These are phyloP conservation scores for Ephemerocybe angulata DNA, from an alignment of 768 basidiomycete genomes.

Conservation along the genomic window DNA sequence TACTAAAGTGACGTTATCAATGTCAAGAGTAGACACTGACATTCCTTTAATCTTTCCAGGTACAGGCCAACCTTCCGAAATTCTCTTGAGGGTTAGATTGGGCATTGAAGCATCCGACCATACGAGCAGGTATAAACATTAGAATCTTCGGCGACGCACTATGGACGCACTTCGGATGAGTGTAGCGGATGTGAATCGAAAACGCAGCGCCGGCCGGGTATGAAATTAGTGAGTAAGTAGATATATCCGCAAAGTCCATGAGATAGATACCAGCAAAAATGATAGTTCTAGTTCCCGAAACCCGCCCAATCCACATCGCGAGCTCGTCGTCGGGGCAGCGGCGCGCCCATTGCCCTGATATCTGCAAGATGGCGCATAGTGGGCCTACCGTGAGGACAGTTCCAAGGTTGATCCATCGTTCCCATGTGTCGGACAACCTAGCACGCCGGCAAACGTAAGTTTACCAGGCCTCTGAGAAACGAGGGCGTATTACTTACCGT, in stretches of 20 bases:
- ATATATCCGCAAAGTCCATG: no score
- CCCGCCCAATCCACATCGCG: constrained; percentile 34
- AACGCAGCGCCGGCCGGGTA: no score
- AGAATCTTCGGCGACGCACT: no score
- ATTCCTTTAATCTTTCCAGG: background rate
- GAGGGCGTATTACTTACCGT: constrained; percentile 49
- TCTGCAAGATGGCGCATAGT: constrained; percentile 78
- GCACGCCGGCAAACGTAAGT: constrained; percentile 7
- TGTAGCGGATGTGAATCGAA: no score
- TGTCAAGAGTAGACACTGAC: background rate
- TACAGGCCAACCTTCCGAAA: background rate
- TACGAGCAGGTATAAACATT: background rate
- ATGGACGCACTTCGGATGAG: no score
- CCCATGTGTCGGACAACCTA: constrained; percentile 81
- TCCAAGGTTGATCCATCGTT: constrained; percentile 82
- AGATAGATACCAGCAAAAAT: no score
- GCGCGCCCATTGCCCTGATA: constrained; percentile 28
- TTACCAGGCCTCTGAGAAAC: constrained; percentile 35
- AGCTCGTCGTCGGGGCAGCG: constrained; percentile 6
- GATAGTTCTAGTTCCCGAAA: constrained; percentile 3
- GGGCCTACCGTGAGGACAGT: constrained; percentile 83
- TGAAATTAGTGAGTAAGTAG: no score
- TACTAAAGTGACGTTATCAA: background rate
- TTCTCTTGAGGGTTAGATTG: background rate
- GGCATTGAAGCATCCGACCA: background rate